phyloP scores from a whole-genome alignment of 1,284 basidiomycete genomes.

The Inonotus obliquus region DNA sequence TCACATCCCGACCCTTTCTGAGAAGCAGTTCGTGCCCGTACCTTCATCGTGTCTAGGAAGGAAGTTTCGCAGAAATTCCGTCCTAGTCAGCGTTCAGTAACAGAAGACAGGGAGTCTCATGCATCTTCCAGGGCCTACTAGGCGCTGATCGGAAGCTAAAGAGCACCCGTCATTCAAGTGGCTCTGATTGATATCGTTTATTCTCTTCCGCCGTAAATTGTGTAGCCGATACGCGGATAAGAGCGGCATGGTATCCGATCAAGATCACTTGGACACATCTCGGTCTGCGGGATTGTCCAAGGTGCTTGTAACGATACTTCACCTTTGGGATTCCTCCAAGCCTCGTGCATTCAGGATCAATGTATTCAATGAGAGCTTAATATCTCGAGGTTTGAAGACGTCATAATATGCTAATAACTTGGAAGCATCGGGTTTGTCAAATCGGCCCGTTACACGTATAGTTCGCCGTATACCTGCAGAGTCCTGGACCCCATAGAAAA shows the following conservation, averaged over 20 bases:
- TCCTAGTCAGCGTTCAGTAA: not conserved
- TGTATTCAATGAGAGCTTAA: not conserved
- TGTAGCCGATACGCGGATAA: not conserved
- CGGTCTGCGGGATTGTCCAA: not conserved
- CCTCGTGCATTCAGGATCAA: not conserved
- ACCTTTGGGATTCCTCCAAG: not conserved
- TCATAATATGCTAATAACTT: not conserved
- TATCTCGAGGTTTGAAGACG: not conserved
- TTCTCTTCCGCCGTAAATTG: not conserved
- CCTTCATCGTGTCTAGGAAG: no score
- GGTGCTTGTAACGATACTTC: not conserved
- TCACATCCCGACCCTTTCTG: no score
- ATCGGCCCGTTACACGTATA: not conserved
- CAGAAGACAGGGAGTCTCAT: not conserved
- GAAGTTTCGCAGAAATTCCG: not conserved
- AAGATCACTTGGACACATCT: not conserved
- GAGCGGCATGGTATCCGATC: not conserved
- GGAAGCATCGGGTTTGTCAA: not conserved
- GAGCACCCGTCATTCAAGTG: not conserved
- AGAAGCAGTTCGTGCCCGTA: no score
- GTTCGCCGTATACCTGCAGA: not conserved
- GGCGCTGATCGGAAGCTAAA: not conserved
- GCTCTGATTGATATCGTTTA: not conserved
- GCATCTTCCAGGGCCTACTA: not conserved
- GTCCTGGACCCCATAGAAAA: not conserved